Conservation (phyloP, 805 yeast species). For the Blastobotrys muscicola region DNA sequence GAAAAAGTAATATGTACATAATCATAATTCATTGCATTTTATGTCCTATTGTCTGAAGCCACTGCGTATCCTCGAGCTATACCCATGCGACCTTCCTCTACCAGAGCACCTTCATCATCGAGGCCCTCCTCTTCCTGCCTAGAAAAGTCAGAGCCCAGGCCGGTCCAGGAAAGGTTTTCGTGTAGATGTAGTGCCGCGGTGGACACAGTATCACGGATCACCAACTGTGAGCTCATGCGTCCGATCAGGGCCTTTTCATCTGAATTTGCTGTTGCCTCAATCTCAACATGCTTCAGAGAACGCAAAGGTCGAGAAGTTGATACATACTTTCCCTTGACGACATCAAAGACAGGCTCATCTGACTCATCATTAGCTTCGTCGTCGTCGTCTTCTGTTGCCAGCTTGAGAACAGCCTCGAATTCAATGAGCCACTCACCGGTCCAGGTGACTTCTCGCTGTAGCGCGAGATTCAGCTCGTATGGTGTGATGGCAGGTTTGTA, state of each 20-base stretch:
- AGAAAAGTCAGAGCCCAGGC: conserved; percentile 76
- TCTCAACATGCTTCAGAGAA: conserved; percentile 50
- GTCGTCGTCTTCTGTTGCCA: conserved; percentile 15
- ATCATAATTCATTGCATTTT: not conserved
- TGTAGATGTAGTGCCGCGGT: conserved; percentile 78
- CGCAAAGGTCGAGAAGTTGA: conserved; percentile 70
- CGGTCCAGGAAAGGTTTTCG: conserved; percentile 64
- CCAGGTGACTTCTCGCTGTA: conserved; percentile 72
- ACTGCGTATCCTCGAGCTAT: conserved; percentile 73
- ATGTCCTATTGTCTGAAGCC: conserved; percentile 5
- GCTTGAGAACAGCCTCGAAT: conserved; percentile 46
- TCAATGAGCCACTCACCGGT: conserved; percentile 89
- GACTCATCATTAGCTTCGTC: conserved; percentile 31
- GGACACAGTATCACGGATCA: conserved; percentile 71
- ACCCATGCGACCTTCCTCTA: conserved; percentile 79
- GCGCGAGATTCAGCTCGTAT: conserved; percentile 75
- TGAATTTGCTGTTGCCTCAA: conserved; percentile 30
- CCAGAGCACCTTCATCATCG: conserved; percentile 58
- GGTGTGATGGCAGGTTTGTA: conserved; percentile 92
- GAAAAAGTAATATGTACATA: too few species aligned
- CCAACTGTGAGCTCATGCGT: conserved; percentile 48
- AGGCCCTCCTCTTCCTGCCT: conserved; percentile 30
- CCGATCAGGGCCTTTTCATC: conserved; percentile 31
- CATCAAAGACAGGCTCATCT: conserved; percentile 76
- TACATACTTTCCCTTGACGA: conserved; percentile 73